Evolutionary conservation across 23 red algal genomes (phyloP), one percentile per base, ranked within the genome.

Genomic region (Gracilaria domingensis): DNA sequence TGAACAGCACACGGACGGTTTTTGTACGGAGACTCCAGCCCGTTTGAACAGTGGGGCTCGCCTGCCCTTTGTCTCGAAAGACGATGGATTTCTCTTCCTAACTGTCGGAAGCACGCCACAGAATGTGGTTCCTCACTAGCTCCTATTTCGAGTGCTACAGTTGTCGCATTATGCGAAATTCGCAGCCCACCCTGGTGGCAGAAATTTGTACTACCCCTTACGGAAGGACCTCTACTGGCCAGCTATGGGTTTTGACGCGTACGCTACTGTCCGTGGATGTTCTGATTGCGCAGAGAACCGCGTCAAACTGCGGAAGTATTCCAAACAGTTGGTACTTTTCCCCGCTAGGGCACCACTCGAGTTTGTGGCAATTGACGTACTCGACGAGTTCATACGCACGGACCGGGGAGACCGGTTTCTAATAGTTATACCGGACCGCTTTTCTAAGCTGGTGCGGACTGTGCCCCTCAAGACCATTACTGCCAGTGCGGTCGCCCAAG

Each of bases 191-290:
- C 66, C 70, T 35, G 70, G 66, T 53, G 50, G 70, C 0, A 34
- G 42, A 18, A 75, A 61, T 11, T 39, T 78, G 8, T 61, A 36
- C 38, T 35, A 24, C 2, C 62, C 40, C 49, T 12, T 88, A 12
- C 16, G 84, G 8, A 36, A 40, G 34, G 40, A 78, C 58, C 79
- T 62, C 0, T 88, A 77, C 34, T 88, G 84, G 66, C 84, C 84
- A 48, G 28, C 44, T 60, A 85, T 85, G 82, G 37, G 35, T 6
- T 12, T 71, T 45, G 33, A 71, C 29, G 42, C 36, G 32, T 66
- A 71, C 13, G 58, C 26, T 12, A 36, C 13, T 8, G 44, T 30
- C 8, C 39, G 17, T 33, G 53, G 58, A 30, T 81, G 49, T 56
- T 26, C 51, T 11, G 47, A 53, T 32, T 20, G 78, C 28, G 20